Percentiles rank a stretch among this genome's conserved stretches.
Evolutionary conservation across 371 early-diverging fungal genomes (phyloP).

Genomic region (Rhizopus stolonifer): DNA sequence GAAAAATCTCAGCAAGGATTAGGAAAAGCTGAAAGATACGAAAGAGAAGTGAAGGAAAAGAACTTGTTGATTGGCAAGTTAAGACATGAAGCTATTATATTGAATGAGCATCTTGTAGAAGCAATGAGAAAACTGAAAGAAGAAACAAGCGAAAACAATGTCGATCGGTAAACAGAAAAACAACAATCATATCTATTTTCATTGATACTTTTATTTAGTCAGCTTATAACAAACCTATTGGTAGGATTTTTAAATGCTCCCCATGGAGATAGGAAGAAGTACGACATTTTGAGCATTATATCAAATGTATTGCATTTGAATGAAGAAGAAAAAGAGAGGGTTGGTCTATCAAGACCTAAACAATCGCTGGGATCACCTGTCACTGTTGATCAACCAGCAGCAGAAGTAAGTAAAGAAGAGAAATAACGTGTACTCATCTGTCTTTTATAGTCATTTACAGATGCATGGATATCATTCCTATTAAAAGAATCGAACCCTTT

Average conservation of each 20-base stretch:
- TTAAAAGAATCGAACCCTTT: constrained; percentile 61
- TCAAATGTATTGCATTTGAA: constrained; percentile 82
- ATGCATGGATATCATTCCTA: constrained; percentile 87
- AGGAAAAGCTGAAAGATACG: constrained; percentile 61
- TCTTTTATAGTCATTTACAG: constrained; percentile 69
- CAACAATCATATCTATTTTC: not conserved
- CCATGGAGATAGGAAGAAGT: constrained; percentile 86
- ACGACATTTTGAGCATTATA: constrained; percentile 85
- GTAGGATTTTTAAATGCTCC: constrained; percentile 83
- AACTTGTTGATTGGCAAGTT: constrained; percentile 74
- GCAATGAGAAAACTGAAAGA: constrained; percentile 83
- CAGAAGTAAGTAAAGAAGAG: constrained; percentile 27
- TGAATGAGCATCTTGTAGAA: constrained; percentile 82
- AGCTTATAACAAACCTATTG: constrained; percentile 82
- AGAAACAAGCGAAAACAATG: constrained; percentile 73
- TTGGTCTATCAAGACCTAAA: constrained; percentile 69
- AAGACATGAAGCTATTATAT: constrained; percentile 80
- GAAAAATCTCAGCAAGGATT: constrained; percentile 61
- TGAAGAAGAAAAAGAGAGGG: constrained; percentile 85
- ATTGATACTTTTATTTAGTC: constrained; percentile 35
- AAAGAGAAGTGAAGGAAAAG: constrained; percentile 76
- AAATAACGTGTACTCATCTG: not conserved
- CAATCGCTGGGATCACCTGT: constrained; percentile 16
- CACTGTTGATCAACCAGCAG: constrained; percentile 29
- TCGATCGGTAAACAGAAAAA: constrained; percentile 59